Base-by-base conservation (phyloP, 2,329 filamentous ascomycete species). In the Alternaria novae-zelandiae region DNA sequence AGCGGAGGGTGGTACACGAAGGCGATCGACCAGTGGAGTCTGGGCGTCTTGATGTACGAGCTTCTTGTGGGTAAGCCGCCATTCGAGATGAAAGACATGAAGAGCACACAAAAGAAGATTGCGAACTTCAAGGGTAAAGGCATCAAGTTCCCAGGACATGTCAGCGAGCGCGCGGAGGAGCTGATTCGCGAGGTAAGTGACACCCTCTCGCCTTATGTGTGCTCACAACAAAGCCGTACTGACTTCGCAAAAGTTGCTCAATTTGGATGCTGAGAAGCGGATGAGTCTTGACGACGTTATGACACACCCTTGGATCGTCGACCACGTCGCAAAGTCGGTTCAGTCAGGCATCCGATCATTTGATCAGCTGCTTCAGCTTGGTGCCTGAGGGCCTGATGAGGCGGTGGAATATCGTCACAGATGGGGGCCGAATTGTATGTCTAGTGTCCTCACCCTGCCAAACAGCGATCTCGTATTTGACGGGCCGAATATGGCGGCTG, bases 21-120 rank as follows among this genome's bases (percentile, higher is more conserved):
- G 78, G 97, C 97, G 82, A 91, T 97, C 21, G 94, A 97, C 78
- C 83, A 97, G 63, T 97, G 94, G 94, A 94, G 91, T 74, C 83
- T 97, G 71, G 94, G 94, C n/a, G 94, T 97, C 15, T 81, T 97
- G 79, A 95, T 90, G 5, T 97, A 97, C 75, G 95, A 98, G 81
- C 97, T 97, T 74, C 83, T 97, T 62, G 92, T 96, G 41, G 94
- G 94, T 63, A 93, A 96, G 83, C 93, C 94, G 15, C 95, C 94
- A 2, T 97, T 97, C 75, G 94, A 97, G 81, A 94, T 97, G 76
- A 94, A 92, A 6, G 91, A 91, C 3, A 87, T 93, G 64, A 94
- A 59, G 49, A 67, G 95, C 90, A 97, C 95, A 30, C 93, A 96
- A 72, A 86, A 92, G 73, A 88, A 92, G 73, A 97, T 97, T 78